Evolutionary conservation across 169 alveolate species (phyloP).

Genomic region (Plasmodium coatneyi): DNA sequence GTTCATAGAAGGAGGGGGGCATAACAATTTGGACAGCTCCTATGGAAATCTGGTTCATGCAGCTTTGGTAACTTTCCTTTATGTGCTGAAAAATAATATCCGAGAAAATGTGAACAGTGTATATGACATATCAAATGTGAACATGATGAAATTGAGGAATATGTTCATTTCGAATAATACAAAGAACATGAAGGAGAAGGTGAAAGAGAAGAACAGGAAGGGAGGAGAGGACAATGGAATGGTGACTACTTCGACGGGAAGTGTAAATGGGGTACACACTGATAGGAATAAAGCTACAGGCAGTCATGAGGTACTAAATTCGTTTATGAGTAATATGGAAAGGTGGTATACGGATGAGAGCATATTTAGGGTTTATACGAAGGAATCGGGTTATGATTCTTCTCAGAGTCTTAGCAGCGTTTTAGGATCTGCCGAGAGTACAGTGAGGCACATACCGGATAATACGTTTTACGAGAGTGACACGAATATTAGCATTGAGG

Average conservation of each 20-base stretch:
- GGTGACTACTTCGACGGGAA: neutral
- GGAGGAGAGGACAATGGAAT: neutral
- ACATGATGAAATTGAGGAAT: constrained; percentile 11
- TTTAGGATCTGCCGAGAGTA: constrained; percentile 14
- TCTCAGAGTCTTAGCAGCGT: constrained; percentile 26
- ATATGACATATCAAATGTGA: constrained; percentile 28
- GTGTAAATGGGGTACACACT: neutral
- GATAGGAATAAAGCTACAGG: neutral
- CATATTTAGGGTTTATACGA: neutral
- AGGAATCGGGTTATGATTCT: neutral
- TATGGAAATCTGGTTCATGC: constrained; percentile 67
- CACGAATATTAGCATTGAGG: neutral
- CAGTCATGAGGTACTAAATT: neutral
- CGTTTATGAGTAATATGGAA: constrained; percentile 6
- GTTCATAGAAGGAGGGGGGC: constrained; percentile 82
- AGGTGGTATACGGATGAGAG: neutral
- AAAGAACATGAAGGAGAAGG: neutral
- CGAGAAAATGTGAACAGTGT: constrained; percentile 39
- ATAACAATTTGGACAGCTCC: constrained; percentile 80
- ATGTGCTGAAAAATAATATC: constrained; percentile 25
- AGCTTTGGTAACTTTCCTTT: constrained; percentile 59
- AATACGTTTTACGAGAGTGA: constrained; percentile 21
- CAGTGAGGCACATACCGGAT: constrained; percentile 19
- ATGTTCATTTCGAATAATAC: constrained; percentile 20
- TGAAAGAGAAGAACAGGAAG: neutral